Percentiles rank a stretch among this genome's conserved stretches.
These are phyloP conservation scores for Fraxinus excelsior DNA, from an alignment of 257 asterid species.

Conservation along the genomic window DNA sequence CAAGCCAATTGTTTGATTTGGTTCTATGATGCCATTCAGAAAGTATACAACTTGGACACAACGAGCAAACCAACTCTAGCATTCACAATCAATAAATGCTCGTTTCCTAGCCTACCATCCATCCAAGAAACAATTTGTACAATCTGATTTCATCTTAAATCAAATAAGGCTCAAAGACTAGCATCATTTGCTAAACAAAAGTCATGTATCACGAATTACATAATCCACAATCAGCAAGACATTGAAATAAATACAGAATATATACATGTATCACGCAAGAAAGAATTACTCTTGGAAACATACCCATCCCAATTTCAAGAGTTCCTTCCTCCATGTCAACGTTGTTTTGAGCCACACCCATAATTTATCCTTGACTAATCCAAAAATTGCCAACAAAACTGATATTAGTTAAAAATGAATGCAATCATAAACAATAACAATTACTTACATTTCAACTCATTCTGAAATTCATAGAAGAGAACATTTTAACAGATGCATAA, in stretches of 20 bases:
- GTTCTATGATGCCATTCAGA: not conserved
- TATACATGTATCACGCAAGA: not conserved
- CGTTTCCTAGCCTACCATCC: not conserved
- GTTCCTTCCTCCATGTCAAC: conserved; percentile 38
- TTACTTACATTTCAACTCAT: not conserved
- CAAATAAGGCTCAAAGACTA: not conserved
- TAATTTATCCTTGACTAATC: conserved; percentile 15
- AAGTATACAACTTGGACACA: not conserved
- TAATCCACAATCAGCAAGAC: not conserved
- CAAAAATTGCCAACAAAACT: not conserved
- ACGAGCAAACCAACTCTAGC: not conserved
- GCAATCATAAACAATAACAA: not conserved
- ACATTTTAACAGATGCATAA: not conserved
- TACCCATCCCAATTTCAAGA: conserved; percentile 41
- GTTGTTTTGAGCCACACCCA: conserved; percentile 27
- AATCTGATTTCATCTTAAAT: not conserved
- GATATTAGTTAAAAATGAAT: not conserved
- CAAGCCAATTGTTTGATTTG: not conserved
- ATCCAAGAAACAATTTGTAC: not conserved
- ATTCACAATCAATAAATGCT: not conserved
- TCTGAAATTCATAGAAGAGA: not conserved
- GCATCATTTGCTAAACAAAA: not conserved
- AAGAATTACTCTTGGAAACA: not conserved
- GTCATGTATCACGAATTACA: not conserved
- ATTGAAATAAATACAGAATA: not conserved